Evolutionary conservation across 2,329 filamentous ascomycete species (phyloP), one percentile per base, ranked within the genome.

Genomic region (Penicillium olsonii): DNA sequence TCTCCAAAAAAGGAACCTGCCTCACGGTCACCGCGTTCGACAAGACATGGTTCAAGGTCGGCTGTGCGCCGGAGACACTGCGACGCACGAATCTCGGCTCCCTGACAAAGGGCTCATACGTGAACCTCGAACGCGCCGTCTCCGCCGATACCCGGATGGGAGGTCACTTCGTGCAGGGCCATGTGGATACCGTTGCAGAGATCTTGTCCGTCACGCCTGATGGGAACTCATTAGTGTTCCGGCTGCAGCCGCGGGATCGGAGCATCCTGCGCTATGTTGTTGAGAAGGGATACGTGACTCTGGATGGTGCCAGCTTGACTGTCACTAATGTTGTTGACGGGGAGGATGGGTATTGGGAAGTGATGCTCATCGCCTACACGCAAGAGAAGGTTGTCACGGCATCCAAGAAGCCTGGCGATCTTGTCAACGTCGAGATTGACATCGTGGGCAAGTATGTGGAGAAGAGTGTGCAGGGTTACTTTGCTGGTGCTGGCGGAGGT

Each of bases 341-440:
- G 4, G 82, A 84, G 57, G 85, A 87, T 35, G 95, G 90, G 70
- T 96, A 87, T 83, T 87, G 82, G 75, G 94, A 97, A 80, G 87
- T 99, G 42, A 99, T 99, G 94, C 78, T 99, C 54, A 96, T 99
- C 69, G 83, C 88, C 8, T 99, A 99, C 72, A 96, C 94, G 10
- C 94, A 97, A 76, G 90, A 92, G 72, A 88, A 88, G 71, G 86
- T 99, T 14, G 87, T 95, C 14, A 84, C 90, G 55, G 89, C 88
- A 2, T 78, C 76, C 44, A 96, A 96, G 81, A 78, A 82, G 71
- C 74, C 81, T 24, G 91, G 92, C 2, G 90, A 95, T 5, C 82
- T 85, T 42, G 89, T 96, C 53, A 96, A 96, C 66, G 83, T 96
- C 29, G 92, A 96, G 77, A 92, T 96, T 45, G 92, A 96, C 68